Base-by-base conservation (phyloP, 495 filamentous ascomycete genomes). In the Annulohypoxylon maeteangense region DNA sequence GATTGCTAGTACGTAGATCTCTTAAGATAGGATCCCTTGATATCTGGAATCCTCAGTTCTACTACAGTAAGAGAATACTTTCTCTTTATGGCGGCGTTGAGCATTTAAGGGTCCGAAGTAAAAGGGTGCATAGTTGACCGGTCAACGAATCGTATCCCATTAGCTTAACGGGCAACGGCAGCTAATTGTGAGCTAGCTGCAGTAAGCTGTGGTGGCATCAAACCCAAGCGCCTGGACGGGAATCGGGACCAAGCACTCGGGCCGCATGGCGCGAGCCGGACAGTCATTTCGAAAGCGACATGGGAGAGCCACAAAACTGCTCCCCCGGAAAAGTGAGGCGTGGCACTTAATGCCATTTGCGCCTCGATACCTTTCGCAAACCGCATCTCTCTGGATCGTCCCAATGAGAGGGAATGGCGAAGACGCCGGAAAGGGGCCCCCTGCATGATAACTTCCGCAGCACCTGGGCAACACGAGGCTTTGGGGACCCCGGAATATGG, bases 391-490 rank as follows among this genome's bases (percentile, higher is more conserved):
- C 27, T 48, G 7, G 65, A 73, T 68, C 65, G 65, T 63, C 48
- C 70, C 70, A 68, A 73, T 66, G 29, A 68, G 45, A 54, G 66
- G 20, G 16, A 60, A 32, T 34, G 62, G 56, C 56, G 29, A 62
- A 20, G 25, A 45, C 29, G 32, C 50, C 61, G 60, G 64, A 64
- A 63, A 42, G 65, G 47, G 65, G 61, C 27, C 40, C 65, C 70
- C 65, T 69, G 65, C 70, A 73, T 65, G 62, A 68, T 58, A 54
- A 60, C 66, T 73, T 61, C 70, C 70, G 70, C 34, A 54, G 51
- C 40, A 20, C 40, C 40, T 18, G 40, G n/a, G 40, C 36, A 66
- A 69, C 70, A 72, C 55, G 70, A 72, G 56, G 40, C 63, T 20
- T 67, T 53, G 34, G 44, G 45, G 12, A 42, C 62, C 50, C 65